phyloP scores from a whole-genome alignment of 345 rosid species.

The Eucalyptus curtisii region DNA sequence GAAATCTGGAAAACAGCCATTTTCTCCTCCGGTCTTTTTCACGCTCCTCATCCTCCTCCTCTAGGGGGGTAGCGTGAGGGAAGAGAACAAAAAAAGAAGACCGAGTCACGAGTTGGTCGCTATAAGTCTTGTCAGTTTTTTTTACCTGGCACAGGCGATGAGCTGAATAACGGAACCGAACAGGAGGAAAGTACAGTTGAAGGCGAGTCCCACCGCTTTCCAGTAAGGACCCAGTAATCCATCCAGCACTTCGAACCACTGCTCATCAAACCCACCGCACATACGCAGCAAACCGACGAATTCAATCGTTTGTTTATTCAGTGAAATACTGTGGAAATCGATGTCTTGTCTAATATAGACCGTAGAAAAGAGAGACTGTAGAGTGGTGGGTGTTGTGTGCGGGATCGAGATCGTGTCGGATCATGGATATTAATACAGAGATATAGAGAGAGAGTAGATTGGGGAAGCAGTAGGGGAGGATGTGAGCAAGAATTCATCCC shows the following conservation, averaged over 20 bases:
- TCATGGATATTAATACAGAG: not conserved
- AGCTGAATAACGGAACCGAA: constrained; percentile 99
- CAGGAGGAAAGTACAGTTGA: constrained; percentile 95
- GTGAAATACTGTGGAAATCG: not conserved
- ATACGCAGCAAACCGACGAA: not conserved
- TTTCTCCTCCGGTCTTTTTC: not conserved
- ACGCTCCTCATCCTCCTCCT: not conserved
- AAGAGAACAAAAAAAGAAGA: not conserved
- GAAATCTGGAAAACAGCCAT: not conserved
- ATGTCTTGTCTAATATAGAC: not conserved
- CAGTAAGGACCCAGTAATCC: constrained; percentile 90
- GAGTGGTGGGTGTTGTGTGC: not conserved
- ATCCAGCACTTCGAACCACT: constrained; percentile 99
- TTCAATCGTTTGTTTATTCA: not conserved
- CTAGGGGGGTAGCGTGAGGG: not conserved
- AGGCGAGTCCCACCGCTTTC: constrained; percentile 93
- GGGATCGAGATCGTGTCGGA: not conserved
- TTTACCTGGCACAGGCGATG: constrained; percentile 92
- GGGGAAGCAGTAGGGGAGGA: not conserved
- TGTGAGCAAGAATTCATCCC: not conserved
- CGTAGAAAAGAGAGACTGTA: not conserved
- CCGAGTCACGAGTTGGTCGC: not conserved
- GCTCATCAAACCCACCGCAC: not conserved
- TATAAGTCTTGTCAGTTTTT: not conserved
- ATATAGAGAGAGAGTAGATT: not conserved